phyloP scores from a whole-genome alignment of 768 basidiomycete genomes.

The Rubroboletus satanas region DNA sequence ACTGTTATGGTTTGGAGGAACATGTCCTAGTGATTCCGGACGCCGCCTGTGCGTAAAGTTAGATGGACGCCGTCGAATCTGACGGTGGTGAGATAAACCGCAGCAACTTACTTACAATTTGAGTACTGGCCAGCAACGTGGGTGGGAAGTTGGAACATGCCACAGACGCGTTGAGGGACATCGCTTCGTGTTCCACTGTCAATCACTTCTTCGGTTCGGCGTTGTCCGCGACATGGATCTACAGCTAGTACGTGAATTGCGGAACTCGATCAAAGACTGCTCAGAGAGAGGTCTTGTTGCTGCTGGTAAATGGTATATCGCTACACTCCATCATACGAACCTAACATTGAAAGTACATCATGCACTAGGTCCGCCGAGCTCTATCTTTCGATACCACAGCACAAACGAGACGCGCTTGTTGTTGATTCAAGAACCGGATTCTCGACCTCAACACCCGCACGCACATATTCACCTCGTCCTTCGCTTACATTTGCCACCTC shows the following conservation, averaged over 20 bases:
- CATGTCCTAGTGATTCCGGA: conserved; percentile 9
- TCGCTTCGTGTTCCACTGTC: neutral
- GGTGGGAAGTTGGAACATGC: conserved; percentile 23
- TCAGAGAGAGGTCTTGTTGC: conserved; percentile 64
- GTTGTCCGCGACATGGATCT: conserved; percentile 36
- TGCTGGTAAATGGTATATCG: conserved; percentile 72
- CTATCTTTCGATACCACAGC: conserved; percentile 52
- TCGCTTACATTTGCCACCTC: conserved; percentile 34
- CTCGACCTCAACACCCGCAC: conserved; percentile 59
- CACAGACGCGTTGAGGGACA: neutral
- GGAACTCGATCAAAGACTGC: conserved; percentile 66
- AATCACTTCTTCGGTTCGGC: neutral
- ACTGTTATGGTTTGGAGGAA: conserved; percentile 3
- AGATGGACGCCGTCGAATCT: neutral
- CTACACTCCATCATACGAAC: conserved; percentile 6
- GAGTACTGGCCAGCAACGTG: neutral
- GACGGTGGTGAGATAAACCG: neutral
- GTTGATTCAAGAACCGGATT: conserved; percentile 35
- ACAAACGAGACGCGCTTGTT: conserved; percentile 38
- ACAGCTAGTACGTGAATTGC: conserved; percentile 53
- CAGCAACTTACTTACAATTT: neutral
- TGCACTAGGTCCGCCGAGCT: conserved; percentile 70
- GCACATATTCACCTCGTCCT: conserved; percentile 40
- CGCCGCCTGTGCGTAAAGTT: neutral
- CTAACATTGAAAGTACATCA: conserved; percentile 14